These are phyloP conservation scores for Russula dissimulans DNA, from an alignment of 768 basidiomycete species.

Conservation along the genomic window DNA sequence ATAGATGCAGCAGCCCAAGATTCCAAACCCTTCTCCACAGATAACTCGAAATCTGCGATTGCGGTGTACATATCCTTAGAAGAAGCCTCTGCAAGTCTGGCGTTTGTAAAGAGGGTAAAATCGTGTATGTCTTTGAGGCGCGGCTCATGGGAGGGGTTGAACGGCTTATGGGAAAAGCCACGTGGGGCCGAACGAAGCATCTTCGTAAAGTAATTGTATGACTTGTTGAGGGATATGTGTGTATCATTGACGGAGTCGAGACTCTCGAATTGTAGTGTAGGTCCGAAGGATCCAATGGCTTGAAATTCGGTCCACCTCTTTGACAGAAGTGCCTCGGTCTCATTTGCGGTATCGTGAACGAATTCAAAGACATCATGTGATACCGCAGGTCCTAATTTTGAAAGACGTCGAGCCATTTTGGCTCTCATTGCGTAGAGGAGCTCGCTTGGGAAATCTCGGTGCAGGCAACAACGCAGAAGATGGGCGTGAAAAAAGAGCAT, in stretches of 20 bases:
- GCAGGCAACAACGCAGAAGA: constrained; percentile 18
- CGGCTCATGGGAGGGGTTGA: neutral
- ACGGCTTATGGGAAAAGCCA: neutral
- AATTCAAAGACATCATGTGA: neutral
- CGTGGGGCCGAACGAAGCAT: neutral
- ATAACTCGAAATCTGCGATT: constrained; percentile 5
- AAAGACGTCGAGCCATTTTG: constrained; percentile 23
- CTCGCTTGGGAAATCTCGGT: constrained; percentile 24
- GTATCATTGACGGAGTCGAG: constrained; percentile 1
- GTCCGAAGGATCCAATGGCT: neutral
- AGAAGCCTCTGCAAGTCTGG: neutral
- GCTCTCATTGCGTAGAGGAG: constrained; percentile 25
- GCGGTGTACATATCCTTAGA: neutral
- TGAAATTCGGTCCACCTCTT: constrained; percentile 5
- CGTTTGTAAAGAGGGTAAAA: neutral
- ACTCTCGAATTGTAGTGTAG: neutral
- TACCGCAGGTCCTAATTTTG: constrained; percentile 14
- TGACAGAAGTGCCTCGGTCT: neutral
- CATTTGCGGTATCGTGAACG: neutral
- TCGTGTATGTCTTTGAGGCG: neutral
- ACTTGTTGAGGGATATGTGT: neutral
- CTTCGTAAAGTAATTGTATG: constrained; percentile 1
- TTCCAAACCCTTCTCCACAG: neutral
- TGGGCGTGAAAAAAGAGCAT: constrained; percentile 31
- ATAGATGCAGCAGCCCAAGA: neutral